These are phyloP conservation scores for Rhodotorula mucilaginosa DNA, from an alignment of 1,284 basidiomycete species.

Conservation along the genomic window DNA sequence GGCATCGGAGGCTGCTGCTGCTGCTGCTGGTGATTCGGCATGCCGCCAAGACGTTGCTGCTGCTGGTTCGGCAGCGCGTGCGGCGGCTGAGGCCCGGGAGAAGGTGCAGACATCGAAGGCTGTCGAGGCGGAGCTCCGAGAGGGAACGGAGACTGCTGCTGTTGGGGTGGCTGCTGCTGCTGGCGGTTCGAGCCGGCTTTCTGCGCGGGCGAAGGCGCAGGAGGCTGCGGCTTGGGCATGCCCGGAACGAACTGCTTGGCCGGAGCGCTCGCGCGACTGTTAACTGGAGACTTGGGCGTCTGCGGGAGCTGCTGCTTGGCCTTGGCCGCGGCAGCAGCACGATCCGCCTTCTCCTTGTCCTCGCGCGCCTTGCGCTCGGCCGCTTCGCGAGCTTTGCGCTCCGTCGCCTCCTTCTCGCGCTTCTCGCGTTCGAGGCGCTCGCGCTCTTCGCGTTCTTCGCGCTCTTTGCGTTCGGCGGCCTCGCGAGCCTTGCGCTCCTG, in stretches of 20 bases:
- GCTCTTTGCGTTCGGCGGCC: constrained; percentile 59
- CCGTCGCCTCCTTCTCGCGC: constrained; percentile 45
- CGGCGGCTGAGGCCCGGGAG: constrained; percentile 1
- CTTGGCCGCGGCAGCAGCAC: constrained; percentile 43
- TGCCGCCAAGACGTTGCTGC: constrained; percentile 12
- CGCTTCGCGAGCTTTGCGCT: constrained; percentile 53
- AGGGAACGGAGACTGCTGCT: constrained; percentile 16
- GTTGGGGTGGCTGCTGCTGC: background rate
- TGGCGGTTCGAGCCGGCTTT: background rate
- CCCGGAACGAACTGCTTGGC: constrained; percentile 38
- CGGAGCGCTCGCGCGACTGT: constrained; percentile 22
- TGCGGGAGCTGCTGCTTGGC: constrained; percentile 21
- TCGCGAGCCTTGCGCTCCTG: constrained; percentile 44
- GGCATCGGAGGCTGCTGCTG: constrained; percentile 23
- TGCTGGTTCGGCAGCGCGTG: constrained; percentile 12
- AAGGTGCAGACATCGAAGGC: constrained; percentile 19
- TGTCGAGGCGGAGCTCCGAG: constrained; percentile 33
- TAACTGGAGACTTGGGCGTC: constrained; percentile 29
- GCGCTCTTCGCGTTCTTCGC: constrained; percentile 58
- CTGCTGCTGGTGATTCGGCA: background rate
- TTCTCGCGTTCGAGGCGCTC: constrained; percentile 40
- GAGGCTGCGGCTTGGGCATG: constrained; percentile 32
- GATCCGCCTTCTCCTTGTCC: constrained; percentile 50
- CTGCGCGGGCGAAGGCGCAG: constrained; percentile 3
- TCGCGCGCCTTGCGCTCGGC: constrained; percentile 40